Conservation (phyloP, 177 flowering plant genomes). For the Tripterygium wilfordii region DNA sequence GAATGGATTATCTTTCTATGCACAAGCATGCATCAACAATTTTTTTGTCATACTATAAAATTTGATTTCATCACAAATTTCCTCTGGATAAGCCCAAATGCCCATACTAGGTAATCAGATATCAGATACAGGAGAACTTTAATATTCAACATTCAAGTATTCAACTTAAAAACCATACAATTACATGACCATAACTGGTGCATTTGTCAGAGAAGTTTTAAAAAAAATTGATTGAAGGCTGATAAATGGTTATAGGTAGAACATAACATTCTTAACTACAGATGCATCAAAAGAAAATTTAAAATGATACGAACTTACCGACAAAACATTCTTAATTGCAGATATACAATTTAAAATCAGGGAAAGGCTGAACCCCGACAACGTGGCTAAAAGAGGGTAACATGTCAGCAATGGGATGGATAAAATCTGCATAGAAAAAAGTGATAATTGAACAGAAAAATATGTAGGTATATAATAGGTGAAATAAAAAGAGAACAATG, state of each 20-base stretch:
- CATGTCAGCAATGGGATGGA: slow-evolving; percentile 40
- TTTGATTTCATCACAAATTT: too few relatives aligned
- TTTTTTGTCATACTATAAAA: too few relatives aligned
- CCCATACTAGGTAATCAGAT: too few relatives aligned
- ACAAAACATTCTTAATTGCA: slow-evolving; percentile 39
- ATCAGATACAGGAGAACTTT: too few relatives aligned
- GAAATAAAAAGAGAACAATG: background rate
- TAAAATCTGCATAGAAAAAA: slow-evolving; percentile 26
- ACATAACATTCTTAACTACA: background rate
- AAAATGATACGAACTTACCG: slow-evolving; percentile 32
- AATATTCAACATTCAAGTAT: too few relatives aligned
- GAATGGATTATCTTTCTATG: too few relatives aligned
- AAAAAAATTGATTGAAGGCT: background rate
- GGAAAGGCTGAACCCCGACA: slow-evolving; percentile 35
- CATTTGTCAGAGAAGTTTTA: too few relatives aligned
- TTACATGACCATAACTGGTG: too few relatives aligned
- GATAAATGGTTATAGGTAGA: background rate
- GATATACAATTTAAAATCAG: slow-evolving; percentile 46
- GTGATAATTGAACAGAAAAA: background rate
- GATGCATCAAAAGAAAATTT: background rate
- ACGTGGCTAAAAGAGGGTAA: slow-evolving; percentile 46
- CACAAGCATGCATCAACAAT: too few relatives aligned
- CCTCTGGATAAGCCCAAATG: too few relatives aligned
- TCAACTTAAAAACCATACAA: too few relatives aligned
- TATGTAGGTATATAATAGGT: background rate